Conservation (phyloP, 176 grass and related monocot species). For the Puccinellia tenuiflora region DNA sequence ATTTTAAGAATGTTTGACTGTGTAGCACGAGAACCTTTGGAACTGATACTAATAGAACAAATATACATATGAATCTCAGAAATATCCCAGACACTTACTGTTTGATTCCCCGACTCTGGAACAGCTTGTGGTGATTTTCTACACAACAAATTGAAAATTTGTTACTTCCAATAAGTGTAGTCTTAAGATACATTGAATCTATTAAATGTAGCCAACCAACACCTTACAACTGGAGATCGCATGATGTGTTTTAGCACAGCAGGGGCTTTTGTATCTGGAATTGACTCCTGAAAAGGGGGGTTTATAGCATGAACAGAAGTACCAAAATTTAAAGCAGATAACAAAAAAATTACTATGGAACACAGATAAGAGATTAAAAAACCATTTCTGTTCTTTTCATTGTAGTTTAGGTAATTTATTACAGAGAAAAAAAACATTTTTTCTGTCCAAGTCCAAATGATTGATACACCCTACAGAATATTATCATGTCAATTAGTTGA, state of each 20-base stretch:
- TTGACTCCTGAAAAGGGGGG: slow-evolving; percentile 42
- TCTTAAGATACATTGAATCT: background rate
- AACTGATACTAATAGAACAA: background rate
- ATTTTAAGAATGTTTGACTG: background rate
- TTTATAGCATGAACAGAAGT: slow-evolving; percentile 18
- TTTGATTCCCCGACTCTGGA: slow-evolving; percentile 20
- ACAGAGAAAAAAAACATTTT: background rate
- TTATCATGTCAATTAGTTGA: slow-evolving; percentile 1
- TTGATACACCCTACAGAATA: background rate
- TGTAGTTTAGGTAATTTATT: background rate
- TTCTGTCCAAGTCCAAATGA: background rate
- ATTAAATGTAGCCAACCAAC: slow-evolving; percentile 22
- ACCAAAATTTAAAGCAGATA: background rate
- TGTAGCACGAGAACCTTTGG: background rate
- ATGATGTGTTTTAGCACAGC: slow-evolving; percentile 41
- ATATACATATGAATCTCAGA: background rate
- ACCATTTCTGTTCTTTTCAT: slow-evolving; percentile 9
- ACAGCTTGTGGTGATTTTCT: slow-evolving; percentile 58
- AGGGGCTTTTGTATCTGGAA: slow-evolving; percentile 36
- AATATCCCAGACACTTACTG: slow-evolving; percentile 35
- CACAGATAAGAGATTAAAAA: background rate
- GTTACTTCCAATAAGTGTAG: slow-evolving; percentile 23
- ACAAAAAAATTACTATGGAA: background rate
- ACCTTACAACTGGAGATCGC: slow-evolving; percentile 40
- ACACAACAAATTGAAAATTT: slow-evolving; percentile 36